Conservation (phyloP, 805 yeast genomes). For the Saccharomyces jurei region DNA sequence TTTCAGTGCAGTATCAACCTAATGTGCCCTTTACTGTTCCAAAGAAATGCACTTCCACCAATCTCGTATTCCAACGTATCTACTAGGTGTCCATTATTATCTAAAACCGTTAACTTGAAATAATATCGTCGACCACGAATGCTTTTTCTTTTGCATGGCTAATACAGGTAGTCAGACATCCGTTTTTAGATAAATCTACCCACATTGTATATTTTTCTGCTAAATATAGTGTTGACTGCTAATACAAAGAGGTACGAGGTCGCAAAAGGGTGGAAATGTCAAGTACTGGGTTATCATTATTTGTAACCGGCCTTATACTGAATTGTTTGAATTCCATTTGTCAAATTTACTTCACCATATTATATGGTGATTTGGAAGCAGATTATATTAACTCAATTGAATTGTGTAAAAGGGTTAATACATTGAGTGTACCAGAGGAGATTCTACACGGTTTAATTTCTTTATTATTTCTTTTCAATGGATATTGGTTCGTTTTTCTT, state of each 20-base stretch:
- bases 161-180: not conserved
- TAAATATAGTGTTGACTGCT: not conserved
- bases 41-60: not conserved
- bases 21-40: not conserved
- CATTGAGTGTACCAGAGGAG: constrained; percentile 86
- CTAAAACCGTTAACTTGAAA: not conserved
- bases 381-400: constrained; percentile 97
- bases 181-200: not conserved
- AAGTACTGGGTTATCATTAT: constrained; percentile 27
- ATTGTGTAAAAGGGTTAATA: constrained; percentile 85
- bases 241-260: not conserved
- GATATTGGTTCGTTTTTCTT: constrained; percentile 86
- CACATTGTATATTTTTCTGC: not conserved
- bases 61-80: not conserved
- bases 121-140: not conserved
- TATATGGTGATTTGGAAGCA: constrained; percentile 90
- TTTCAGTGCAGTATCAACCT: too few species aligned
- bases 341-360: constrained; percentile 91
- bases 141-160: not conserved
- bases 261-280: not conserved
- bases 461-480: constrained; percentile 65
- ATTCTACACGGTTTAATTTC: constrained; percentile 68
- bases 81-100: not conserved
- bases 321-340: constrained; percentile 84
- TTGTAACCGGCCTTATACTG: constrained; percentile 68